Base-by-base conservation (phyloP, 768 basidiomycete genomes). In the Daedaleopsis nitida region DNA sequence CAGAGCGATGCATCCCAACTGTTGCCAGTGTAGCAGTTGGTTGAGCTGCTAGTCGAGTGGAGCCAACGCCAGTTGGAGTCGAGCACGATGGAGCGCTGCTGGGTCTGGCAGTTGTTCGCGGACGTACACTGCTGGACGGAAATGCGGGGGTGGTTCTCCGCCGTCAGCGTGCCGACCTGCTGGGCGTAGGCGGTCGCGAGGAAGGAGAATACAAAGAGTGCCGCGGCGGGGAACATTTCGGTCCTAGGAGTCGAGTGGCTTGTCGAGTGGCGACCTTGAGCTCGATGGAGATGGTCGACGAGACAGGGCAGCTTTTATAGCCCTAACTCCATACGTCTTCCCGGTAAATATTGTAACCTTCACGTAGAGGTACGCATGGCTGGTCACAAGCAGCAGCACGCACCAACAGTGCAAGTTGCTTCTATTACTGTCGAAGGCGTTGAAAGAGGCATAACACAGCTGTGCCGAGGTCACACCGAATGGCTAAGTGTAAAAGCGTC, bases 11-110 rank as follows among this genome's bases (percentile, higher is more conserved):
- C 61, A 73, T 85, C 76, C 82, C 83, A 86, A 14, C 74, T 69
- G 76, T 85, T 84, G 37, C 84, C 85, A 63, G 81, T 84, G 77
- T 85, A 85, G 74, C 75, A 77, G 72, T 77, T 77, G 63, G 72
- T 76, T 66, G 67, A 72, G 49, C 70, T 77, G 56, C 65, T 68
- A 59, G 71, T 59, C 74, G 77, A 53, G 65, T 68, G 69, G 71
- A 71, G 37, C 80, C 66, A 70, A 70, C 70, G 84, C 76, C 80
- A 83, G 76, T 72, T 74, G 67, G 73, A 72, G 76, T 84, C 82
- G 71, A 85, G 81, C 78, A 66, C 67, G 58, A 67, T 49, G 52
- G 61, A 39, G 44, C 59, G 64, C 60, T 56, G 59, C 57, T 62
- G 58, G 44, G 59, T 65, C 44, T 62, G 73, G 72, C 83, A 83